Evolutionary conservation across 2,329 filamentous ascomycete species (phyloP).

Genomic region (Hansfordia pulvinata): DNA sequence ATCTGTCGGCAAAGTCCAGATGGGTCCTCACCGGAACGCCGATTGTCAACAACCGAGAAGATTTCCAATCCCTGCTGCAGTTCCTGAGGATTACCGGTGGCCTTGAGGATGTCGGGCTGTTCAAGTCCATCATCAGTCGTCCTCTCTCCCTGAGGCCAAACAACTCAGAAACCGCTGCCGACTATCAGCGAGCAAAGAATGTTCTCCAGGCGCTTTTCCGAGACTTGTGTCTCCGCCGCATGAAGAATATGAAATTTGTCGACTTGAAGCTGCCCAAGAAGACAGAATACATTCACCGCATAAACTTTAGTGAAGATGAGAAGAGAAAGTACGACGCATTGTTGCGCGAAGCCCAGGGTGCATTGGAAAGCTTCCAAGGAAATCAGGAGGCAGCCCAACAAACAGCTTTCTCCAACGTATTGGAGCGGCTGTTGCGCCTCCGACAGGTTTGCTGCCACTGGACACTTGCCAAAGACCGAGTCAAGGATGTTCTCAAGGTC

Average conservation of each 20-base stretch:
- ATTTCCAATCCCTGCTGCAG: constrained; percentile 66
- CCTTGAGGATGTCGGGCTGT: constrained; percentile 58
- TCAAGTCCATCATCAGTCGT: constrained; percentile 58
- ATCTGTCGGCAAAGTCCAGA: constrained; percentile 54
- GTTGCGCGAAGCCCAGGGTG: constrained; percentile 61
- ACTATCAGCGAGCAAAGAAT: constrained; percentile 41
- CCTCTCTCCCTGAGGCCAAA: constrained; percentile 34
- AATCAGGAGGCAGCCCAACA: constrained; percentile 25
- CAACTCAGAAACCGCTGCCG: constrained; percentile 13
- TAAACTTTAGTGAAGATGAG: constrained; percentile 62
- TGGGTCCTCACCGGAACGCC: constrained; percentile 76
- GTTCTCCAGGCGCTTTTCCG: constrained; percentile 66
- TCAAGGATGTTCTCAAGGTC: constrained; percentile 57
- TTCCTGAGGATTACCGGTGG: constrained; percentile 68
- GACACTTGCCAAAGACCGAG: constrained; percentile 63
- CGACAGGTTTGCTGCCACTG: constrained; percentile 87
- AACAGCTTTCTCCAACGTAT: constrained; percentile 56
- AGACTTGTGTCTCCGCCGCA: constrained; percentile 67
- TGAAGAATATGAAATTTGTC: constrained; percentile 81
- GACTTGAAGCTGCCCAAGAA: constrained; percentile 68
- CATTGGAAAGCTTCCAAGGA: constrained; percentile 45
- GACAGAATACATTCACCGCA: constrained; percentile 62
- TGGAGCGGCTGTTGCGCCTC: constrained; percentile 71
- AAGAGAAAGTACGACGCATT: constrained; percentile 65
- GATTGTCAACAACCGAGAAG: constrained; percentile 70